Conservation (phyloP, 202 grass and related monocot genomes). For the Schoenoplectus tabernaemontani region DNA sequence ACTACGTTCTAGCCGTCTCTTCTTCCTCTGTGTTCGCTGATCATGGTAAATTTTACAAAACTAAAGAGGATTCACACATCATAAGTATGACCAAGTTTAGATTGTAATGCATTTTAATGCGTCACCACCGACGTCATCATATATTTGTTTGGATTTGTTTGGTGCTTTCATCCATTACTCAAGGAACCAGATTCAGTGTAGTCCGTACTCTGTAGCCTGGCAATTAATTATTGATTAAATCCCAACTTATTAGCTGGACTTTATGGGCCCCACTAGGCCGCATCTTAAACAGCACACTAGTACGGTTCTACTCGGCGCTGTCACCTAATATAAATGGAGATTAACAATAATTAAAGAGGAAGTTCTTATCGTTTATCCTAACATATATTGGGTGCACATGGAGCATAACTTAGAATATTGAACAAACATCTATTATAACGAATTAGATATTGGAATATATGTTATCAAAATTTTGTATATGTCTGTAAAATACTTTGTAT, state of each 20-base stretch:
- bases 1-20: too few relatives aligned
- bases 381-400: neutral
- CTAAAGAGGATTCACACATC: too few relatives aligned
- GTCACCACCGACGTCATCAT: neutral
- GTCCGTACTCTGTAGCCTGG: neutral
- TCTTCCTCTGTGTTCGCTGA: too few relatives aligned
- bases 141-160: neutral
- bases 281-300: neutral
- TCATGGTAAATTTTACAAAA: too few relatives aligned
- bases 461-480: too few relatives aligned
- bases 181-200: neutral
- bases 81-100: neutral
- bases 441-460: too few relatives aligned
- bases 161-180: neutral
- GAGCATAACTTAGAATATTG: neutral
- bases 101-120: slow-evolving; percentile 1
- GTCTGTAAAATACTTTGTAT: too few relatives aligned
- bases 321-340: neutral
- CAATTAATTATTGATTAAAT: neutral
- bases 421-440: too few relatives aligned
- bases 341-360: neutral
- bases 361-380: neutral
- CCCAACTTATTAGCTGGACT: neutral
- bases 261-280: neutral
- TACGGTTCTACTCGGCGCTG: neutral